These are phyloP conservation scores for Eucalyptus brandiana DNA, from an alignment of 345 rosid species.

Conservation along the genomic window DNA sequence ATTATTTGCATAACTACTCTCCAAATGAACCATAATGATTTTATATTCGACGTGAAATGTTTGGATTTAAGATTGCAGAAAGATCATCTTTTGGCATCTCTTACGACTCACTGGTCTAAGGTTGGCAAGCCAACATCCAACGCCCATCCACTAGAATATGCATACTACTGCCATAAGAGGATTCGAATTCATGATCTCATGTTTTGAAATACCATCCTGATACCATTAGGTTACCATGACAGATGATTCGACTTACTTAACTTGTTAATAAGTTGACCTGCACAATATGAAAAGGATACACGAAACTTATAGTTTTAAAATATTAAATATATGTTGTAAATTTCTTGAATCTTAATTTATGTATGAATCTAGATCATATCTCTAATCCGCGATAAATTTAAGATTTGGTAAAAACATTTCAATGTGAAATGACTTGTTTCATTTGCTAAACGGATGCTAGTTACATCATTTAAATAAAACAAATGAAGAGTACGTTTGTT, in stretches of 20 bases:
- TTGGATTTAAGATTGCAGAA: not conserved
- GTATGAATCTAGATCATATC: not conserved
- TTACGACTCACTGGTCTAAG: not conserved
- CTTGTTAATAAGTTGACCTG: not conserved
- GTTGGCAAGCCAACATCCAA: not conserved
- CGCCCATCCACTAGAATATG: not conserved
- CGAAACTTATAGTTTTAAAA: not conserved
- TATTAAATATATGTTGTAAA: not conserved
- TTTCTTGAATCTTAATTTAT: not conserved
- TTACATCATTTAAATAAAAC: not conserved
- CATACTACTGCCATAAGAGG: not conserved
- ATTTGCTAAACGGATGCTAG: not conserved
- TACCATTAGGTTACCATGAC: not conserved
- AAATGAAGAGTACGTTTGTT: not conserved
- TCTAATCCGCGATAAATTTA: not conserved
- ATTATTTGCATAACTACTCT: not conserved
- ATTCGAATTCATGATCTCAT: not conserved
- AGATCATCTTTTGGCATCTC: not conserved
- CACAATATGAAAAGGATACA: not conserved
- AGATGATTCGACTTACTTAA: not conserved
- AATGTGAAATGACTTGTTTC: not conserved
- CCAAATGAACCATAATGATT: not conserved
- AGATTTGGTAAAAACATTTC: not conserved
- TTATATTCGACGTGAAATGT: not conserved
- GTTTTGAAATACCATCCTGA: not conserved